Conservation (phyloP, 2,329 filamentous ascomycete genomes). For the Penicillium psychrosexuale region DNA sequence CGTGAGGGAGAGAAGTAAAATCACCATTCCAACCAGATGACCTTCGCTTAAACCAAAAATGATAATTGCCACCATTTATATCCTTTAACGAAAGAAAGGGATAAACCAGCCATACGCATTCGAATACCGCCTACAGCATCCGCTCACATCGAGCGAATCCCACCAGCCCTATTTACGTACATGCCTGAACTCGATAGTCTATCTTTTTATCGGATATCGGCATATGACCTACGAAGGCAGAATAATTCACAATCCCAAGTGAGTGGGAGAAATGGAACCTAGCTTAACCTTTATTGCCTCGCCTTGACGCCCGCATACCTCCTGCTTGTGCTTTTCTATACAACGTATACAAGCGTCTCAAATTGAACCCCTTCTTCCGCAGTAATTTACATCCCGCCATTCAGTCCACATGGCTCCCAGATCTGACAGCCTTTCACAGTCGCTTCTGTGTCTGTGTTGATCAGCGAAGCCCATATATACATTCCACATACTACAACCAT, state of each 20-base stretch:
- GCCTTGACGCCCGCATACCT: background rate
- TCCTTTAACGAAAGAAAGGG: background rate
- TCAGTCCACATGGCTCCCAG: background rate
- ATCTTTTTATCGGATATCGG: background rate
- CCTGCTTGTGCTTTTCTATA: background rate
- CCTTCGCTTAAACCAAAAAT: background rate
- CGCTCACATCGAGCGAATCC: background rate
- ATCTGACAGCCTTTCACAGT: background rate
- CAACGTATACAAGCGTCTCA: background rate
- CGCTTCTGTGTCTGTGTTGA: background rate
- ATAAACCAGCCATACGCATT: background rate
- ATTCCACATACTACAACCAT: background rate
- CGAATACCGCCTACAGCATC: background rate
- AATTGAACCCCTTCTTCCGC: background rate
- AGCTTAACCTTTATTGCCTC: background rate
- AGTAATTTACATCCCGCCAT: background rate
- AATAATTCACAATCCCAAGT: background rate
- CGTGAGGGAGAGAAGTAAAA: constrained; percentile 6
- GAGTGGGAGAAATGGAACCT: background rate
- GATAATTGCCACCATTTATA: background rate
- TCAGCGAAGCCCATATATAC: background rate
- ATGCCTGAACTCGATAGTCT: constrained; percentile 1
- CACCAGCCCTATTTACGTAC: background rate
- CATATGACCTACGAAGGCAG: constrained; percentile 2
- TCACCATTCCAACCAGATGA: background rate